phyloP scores from a whole-genome alignment of 805 yeast genomes.

The Myxozyma nipponensis region DNA sequence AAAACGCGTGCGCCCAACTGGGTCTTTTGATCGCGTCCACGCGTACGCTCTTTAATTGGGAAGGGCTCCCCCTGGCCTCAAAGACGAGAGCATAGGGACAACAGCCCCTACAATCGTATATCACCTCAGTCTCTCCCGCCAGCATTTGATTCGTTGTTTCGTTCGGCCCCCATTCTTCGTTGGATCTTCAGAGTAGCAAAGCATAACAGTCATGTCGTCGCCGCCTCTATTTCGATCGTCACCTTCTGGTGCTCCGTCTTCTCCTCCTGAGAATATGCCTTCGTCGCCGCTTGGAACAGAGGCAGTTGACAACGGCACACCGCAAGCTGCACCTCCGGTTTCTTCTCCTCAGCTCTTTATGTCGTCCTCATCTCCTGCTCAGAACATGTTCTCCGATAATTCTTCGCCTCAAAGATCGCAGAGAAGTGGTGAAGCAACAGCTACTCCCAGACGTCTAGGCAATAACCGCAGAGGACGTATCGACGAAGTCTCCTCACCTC shows the following conservation, averaged over 20 bases:
- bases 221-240: neutral
- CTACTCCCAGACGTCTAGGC: neutral
- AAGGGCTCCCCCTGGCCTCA: too few species aligned
- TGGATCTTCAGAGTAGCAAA: too few species aligned
- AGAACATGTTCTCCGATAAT: neutral
- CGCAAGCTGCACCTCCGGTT: neutral
- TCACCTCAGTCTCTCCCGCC: too few species aligned
- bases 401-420: constrained; percentile 13
- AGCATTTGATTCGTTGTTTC: too few species aligned
- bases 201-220: too few species aligned
- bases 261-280: neutral
- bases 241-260: neutral
- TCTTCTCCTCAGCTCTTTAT: constrained; percentile 21
- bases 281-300: neutral
- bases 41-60: too few species aligned
- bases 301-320: too few species aligned
- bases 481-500: constrained; percentile 25
- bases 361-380: constrained; percentile 15
- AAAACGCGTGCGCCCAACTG: too few species aligned
- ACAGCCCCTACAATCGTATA: too few species aligned
- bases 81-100: too few species aligned
- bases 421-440: neutral
- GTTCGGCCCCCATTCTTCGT: too few species aligned
- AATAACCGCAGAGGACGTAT: constrained; percentile 9
- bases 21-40: too few species aligned